A percentile compares a stretch with the other conserved stretches of the same genome.
phyloP scores from a whole-genome alignment of 2,329 filamentous ascomycete genomes.

The Tolypocladium tropicale region DNA sequence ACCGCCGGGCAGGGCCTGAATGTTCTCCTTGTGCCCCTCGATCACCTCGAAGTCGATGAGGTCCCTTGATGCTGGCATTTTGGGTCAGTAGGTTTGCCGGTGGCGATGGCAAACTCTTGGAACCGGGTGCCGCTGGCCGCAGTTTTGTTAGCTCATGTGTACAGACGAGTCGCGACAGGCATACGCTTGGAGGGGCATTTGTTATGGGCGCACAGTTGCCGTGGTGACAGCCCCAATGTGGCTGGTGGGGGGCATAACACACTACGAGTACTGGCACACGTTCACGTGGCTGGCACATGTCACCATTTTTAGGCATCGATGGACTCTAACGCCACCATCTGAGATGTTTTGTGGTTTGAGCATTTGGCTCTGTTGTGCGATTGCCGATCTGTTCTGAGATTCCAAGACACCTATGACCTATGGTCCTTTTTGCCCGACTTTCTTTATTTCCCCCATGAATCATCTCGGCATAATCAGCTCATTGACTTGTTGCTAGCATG shows the following conservation, averaged over 20 bases:
- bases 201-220: conserved; percentile 4
- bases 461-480: neutral
- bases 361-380: neutral
- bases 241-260: neutral
- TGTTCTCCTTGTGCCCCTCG: conserved; percentile 96
- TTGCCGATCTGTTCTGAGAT: neutral
- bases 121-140: neutral
- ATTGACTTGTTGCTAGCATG: neutral
- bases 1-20: conserved; percentile 79
- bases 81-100: conserved; percentile 14
- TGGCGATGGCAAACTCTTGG: conserved; percentile 1
- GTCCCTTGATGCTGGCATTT: conserved; percentile 41
- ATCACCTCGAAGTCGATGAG: conserved; percentile 79
- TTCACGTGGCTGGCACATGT: neutral
- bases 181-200: neutral
- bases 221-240: conserved; percentile 6
- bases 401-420: neutral
- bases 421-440: neutral
- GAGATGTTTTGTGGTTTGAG: neutral
- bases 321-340: neutral
- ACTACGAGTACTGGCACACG: neutral
- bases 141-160: neutral
- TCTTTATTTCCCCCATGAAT: neutral
- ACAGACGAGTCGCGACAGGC: neutral
- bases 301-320: neutral